phyloP scores from a whole-genome alignment of 2,329 filamentous ascomycete genomes.

The Ophiocordyceps camponoti-saundersi region DNA sequence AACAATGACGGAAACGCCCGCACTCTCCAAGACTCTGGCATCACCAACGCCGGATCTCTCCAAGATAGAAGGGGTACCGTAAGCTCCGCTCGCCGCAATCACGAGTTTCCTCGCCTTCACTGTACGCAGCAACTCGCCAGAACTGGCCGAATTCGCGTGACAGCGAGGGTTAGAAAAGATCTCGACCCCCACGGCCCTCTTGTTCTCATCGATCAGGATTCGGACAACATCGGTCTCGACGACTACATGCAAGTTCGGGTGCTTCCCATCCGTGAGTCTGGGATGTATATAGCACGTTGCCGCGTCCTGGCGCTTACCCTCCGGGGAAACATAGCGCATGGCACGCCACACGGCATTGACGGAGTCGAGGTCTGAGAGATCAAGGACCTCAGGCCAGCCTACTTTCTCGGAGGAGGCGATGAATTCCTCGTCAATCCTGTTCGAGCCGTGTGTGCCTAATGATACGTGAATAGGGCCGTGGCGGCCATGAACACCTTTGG shows the following conservation, averaged over 20 bases:
- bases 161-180: background rate
- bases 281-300: background rate
- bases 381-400: background rate
- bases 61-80: background rate
- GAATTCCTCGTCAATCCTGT: background rate
- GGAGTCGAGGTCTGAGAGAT: background rate
- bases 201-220: background rate
- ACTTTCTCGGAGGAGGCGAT: background rate
- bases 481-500: background rate
- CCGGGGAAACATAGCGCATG: background rate
- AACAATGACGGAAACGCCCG: background rate
- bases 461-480: background rate
- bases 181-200: background rate
- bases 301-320: background rate
- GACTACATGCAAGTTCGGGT: too few species aligned
- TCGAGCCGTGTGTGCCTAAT: background rate
- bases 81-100: background rate
- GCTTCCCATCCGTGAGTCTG: background rate
- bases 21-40: background rate
- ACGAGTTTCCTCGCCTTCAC: background rate
- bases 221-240: background rate
- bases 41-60: background rate
- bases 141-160: background rate
- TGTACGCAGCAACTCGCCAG: background rate
- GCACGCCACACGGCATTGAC: background rate